Base-by-base conservation (phyloP, 2,329 filamentous ascomycete species). In the Penicillium decumbens region DNA sequence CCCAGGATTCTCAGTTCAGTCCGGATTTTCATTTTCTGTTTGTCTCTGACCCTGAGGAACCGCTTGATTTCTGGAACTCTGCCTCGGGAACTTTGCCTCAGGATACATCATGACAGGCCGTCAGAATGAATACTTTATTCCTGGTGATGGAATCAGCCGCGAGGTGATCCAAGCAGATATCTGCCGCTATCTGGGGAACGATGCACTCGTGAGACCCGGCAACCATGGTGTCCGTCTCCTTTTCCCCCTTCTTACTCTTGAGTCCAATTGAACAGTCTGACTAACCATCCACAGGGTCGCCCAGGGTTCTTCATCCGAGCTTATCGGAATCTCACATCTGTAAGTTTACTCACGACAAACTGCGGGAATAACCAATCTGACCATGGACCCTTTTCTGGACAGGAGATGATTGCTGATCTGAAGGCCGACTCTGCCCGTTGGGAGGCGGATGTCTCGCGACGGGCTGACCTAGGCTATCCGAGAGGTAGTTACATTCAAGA, bases 101-200 rank as follows among this genome's bases (percentile, higher is more conserved):
- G 57, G 53, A 55, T 43, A 63, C 63, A 69, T 56, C 58, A 72
- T 72, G 69, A 68, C 69, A 60, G 66, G 66, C 63, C 69, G 70
- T 64, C 70, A 86, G 68, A 88, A 88, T 71, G 85, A 89, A 73
- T 90, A 89, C 69, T 90, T 90, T 70, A 83, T 90, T 47, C 84
- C 85, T 40, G 82, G 85, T 64, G 85, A 89, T 70, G 87, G 87
- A 66, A 91, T 91, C 71, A 86, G 88, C 69, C 83, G 87, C 62
- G 87, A 91, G 71, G 87, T 91, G 63, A 89, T 91, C 72, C 88
- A 88, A 56, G 84, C 86, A 67, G 87, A 91, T 69, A 89, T 91
- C 59, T 90, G 87, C 75, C 85, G 87, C 66, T 91, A 89, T 69
- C 79, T 91, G 60, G 87, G 87, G 65, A 89, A 89, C 70, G 87